Base-by-base conservation (phyloP, 1,139 yeast species). In the Magnusiomyces ingens region DNA sequence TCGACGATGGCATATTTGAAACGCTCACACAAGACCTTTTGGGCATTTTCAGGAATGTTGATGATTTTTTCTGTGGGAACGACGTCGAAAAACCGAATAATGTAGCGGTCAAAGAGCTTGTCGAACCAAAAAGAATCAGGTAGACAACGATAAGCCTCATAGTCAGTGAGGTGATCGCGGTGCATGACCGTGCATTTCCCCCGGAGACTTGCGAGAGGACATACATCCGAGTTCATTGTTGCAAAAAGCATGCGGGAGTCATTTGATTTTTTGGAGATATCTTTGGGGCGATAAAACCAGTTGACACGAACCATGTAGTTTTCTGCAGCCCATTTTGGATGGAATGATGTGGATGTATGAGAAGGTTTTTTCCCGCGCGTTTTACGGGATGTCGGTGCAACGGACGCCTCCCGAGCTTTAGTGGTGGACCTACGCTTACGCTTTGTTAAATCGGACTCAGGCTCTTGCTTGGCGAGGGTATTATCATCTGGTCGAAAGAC, bases 231-330 rank as follows among this genome's bases (percentile, higher is more conserved):
- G 64, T 91, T 95, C 84, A 90, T 81, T 0, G 97, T 86, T 0
- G 95, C 93, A 65, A 76, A 89, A 3, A 93, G 71, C 51, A 86
- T 70, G 55, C 99, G 75, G 2, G 96, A 78, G 66, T 90, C 96
- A 4, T 75, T 68, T 1, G 85, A 75, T 41, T 79, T 76, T 57
- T 82, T 79, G 52, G 85, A 82, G 47, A 91, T 84, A 66, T 90
- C 98, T 57, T 94, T 73, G 0, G 96, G 95, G 50, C 99, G 75
- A 65, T 90, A 89, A 66, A 85, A 85, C 98, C 98, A 91, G 70
- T 91, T 94, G 59, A 93, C 82, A 56, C 82, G 83, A 59, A 89
- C 81, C 58, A 72, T 68, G 64, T 74, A 84, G 52, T 77, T 75
- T 40, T 73, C 75, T 1, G 85, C 82, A 26, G 75, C 70, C 15